phyloP scores from a whole-genome alignment of 371 early-diverging fungal genomes.

The Mortierella sp. region DNA sequence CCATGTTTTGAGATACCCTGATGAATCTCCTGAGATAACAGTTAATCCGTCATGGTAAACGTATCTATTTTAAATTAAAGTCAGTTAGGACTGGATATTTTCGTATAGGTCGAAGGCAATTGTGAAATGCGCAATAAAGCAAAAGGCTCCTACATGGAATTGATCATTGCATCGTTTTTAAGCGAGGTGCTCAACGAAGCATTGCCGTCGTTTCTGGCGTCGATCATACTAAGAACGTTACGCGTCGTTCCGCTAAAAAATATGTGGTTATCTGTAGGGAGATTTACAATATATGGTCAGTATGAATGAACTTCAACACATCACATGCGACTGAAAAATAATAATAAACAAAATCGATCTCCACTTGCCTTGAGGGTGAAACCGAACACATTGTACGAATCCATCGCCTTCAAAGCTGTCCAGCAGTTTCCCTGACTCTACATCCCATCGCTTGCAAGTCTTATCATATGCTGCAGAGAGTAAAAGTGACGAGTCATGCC shows the following conservation, averaged over 20 bases:
- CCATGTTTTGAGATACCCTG: conserved; percentile 87
- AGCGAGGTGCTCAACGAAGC: conserved; percentile 58
- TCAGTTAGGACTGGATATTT: not conserved
- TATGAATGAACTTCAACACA: too few species aligned
- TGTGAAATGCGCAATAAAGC: not conserved
- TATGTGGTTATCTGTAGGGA: conserved; percentile 70
- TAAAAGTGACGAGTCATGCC: conserved; percentile 76
- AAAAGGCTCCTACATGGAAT: conserved; percentile 71
- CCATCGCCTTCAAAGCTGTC: conserved; percentile 82
- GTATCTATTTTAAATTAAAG: conserved; percentile 46
- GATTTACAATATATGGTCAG: not conserved
- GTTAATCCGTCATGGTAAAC: conserved; percentile 79
- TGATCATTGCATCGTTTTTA: conserved; percentile 86
- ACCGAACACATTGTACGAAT: conserved; percentile 89
- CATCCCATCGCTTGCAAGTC: conserved; percentile 89
- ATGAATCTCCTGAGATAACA: conserved; percentile 85
- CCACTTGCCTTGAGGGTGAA: conserved; percentile 76
- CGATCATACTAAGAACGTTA: conserved; percentile 78
- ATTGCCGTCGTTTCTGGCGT: conserved; percentile 64
- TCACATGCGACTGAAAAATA: not conserved
- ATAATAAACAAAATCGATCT: not conserved
- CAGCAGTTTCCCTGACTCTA: conserved; percentile 74
- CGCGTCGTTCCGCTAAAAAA: conserved; percentile 87
- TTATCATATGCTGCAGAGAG: conserved; percentile 87
- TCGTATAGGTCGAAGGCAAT: not conserved